Base-by-base conservation (phyloP, 2,329 filamentous ascomycete species). In the Triangularia setosa region DNA sequence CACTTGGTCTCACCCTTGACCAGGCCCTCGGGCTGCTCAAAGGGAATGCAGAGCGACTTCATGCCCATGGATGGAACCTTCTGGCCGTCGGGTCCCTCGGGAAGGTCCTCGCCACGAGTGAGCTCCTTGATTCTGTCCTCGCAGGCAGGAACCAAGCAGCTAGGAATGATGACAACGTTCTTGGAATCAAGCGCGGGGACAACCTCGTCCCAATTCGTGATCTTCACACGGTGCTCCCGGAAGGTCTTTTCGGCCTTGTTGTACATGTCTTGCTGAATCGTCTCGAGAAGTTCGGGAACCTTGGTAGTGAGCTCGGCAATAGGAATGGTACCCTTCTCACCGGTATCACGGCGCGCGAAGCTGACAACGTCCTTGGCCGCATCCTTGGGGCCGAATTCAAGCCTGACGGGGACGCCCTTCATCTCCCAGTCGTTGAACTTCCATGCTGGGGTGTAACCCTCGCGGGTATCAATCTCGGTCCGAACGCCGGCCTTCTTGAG, bases 351-450 rank as follows among this genome's bases (percentile, higher is more conserved):
- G 73, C 95, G 91, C 23, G 93, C 91, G 68, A 86, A 91, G 68
- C 90, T 92, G 70, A 98, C 90, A 52, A 93, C 90, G 64, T 90
- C 86, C 75, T 93, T 92, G 69, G 91, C 92, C 12, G 90, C 89
- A 75, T 98, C 95, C 79, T 96, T 96, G 73, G 95, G 94, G 5
- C 96, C 96, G 74, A 97, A 97, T 78, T 99, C 95, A 65, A 99
- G 84, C 65, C 95, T 90, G 40, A 99, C 86, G 56, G 96, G 95
- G 52, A 98, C 90, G 75, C 96, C 95, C 80, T 94, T 96, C 72
- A 98, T 84, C 78, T 99, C 96, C 92, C 93, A 97, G 79, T 99
- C 93, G 79, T 96, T 96, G 83, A 99, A 99, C 79, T 99, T 99
- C 89, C 91, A 98, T 69, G 92, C 93, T 44, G 95, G 93, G 66